phyloP scores from a whole-genome alignment of 495 filamentous ascomycete species.

The Tuber magnatum region DNA sequence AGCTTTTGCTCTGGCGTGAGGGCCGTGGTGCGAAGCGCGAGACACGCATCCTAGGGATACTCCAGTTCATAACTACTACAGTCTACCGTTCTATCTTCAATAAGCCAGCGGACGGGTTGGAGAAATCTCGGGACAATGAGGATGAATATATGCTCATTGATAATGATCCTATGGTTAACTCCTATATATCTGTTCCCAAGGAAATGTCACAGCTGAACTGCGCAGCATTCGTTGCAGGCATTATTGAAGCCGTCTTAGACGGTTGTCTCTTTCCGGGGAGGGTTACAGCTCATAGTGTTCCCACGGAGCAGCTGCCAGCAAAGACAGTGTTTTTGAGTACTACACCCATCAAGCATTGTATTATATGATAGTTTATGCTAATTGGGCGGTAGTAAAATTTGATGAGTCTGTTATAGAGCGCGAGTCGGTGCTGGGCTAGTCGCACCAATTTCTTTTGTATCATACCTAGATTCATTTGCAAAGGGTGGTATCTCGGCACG shows the following conservation, averaged over 20 bases:
- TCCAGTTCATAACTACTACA: conserved; percentile 86
- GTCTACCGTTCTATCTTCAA: conserved; percentile 89
- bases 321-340: conserved; percentile 80
- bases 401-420: conserved; percentile 79
- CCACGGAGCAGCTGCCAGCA: conserved; percentile 81
- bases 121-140: conserved; percentile 73
- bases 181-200: conserved; percentile 80
- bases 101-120: conserved; percentile 81
- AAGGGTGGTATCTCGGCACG: background rate
- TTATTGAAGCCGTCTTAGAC: conserved; percentile 92
- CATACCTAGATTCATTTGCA: background rate
- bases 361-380: background rate
- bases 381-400: conserved; percentile 58
- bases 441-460: background rate
- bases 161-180: conserved; percentile 91
- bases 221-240: conserved; percentile 88
- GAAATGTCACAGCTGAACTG: conserved; percentile 97
- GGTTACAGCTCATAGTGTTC: conserved; percentile 83
- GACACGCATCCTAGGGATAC: conserved; percentile 78
- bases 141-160: conserved; percentile 98
- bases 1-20: conserved; percentile 81
- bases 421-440: conserved; percentile 58
- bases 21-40: conserved; percentile 65
- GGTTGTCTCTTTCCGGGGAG: conserved; percentile 79
- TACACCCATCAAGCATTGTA: background rate